These are phyloP conservation scores for Panellus pusillus DNA, from an alignment of 768 basidiomycete genomes.

Conservation along the genomic window DNA sequence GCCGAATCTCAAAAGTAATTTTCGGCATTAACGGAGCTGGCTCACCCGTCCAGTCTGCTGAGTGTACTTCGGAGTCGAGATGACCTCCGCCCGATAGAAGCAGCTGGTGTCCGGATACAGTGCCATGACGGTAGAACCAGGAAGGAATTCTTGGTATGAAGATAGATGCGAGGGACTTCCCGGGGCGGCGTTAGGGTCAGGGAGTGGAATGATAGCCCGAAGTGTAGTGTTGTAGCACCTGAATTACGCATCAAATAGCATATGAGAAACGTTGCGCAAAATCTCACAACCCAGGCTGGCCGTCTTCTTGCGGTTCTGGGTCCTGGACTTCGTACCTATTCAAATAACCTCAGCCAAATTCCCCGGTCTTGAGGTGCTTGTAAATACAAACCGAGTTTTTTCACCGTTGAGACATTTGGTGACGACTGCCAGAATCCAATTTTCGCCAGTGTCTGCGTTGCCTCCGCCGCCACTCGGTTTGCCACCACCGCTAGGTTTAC, in stretches of 20 bases:
- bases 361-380: neutral
- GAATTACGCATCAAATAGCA: slow-evolving; percentile 15
- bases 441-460: slow-evolving; percentile 44
- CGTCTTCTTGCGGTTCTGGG: slow-evolving; percentile 79
- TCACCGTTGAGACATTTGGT: slow-evolving; percentile 69
- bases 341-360: slow-evolving; percentile 1
- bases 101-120: slow-evolving; percentile 91
- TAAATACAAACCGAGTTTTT: slow-evolving; percentile 57
- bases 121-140: slow-evolving; percentile 77
- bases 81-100: slow-evolving; percentile 85
- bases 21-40: slow-evolving; percentile 4
- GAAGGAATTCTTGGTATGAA: slow-evolving; percentile 69
- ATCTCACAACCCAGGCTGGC: slow-evolving; percentile 62
- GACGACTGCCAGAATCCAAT: slow-evolving; percentile 82
- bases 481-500: slow-evolving; percentile 44
- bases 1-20: too few species aligned
- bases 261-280: neutral
- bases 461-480: slow-evolving; percentile 15
- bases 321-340: slow-evolving; percentile 84
- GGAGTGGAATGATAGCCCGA: slow-evolving; percentile 74
- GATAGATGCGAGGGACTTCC: slow-evolving; percentile 64
- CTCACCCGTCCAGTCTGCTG: slow-evolving; percentile 37
- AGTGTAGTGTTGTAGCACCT: slow-evolving; percentile 72
- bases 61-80: slow-evolving; percentile 58
- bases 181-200: slow-evolving; percentile 62